Percentiles rank a stretch among this genome's conserved stretches.
These are phyloP conservation scores for Ogataea pilisensis DNA, from an alignment of 805 yeast species.

Conservation along the genomic window DNA sequence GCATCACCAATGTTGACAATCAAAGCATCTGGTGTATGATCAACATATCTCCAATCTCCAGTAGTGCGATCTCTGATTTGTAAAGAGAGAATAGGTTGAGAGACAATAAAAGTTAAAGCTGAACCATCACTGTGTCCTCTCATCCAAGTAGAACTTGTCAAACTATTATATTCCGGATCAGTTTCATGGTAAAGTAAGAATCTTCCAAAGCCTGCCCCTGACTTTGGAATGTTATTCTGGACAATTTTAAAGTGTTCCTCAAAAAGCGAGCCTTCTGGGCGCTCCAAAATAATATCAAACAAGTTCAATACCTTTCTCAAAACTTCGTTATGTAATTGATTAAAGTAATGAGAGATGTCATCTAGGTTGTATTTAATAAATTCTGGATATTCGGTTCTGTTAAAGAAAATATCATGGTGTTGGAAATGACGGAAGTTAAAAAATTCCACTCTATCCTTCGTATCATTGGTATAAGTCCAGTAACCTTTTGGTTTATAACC, in stretches of 20 bases:
- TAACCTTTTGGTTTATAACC: constrained; percentile 47
- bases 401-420: constrained; percentile 31
- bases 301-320: constrained; percentile 34
- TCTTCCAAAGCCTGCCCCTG: constrained; percentile 40
- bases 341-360: constrained; percentile 38
- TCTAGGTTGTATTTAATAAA: constrained; percentile 35
- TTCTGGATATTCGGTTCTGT: constrained; percentile 36
- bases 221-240: constrained; percentile 28
- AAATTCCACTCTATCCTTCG: constrained; percentile 40
- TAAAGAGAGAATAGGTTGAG: constrained; percentile 38
- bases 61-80: constrained; percentile 37
- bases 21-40: constrained; percentile 35
- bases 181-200: constrained; percentile 36
- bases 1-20: constrained; percentile 41
- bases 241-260: constrained; percentile 33
- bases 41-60: constrained; percentile 38
- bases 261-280: constrained; percentile 44
- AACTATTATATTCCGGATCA: constrained; percentile 25
- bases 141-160: constrained; percentile 39
- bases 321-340: constrained; percentile 35
- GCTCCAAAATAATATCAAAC: constrained; percentile 41
- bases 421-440: constrained; percentile 40
- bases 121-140: constrained; percentile 46
- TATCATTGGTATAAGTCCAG: constrained; percentile 43
- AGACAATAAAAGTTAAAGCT: constrained; percentile 38